These are phyloP conservation scores for Apophysomyces elegans DNA, from an alignment of 371 early-diverging fungal species.

Conservation along the genomic window DNA sequence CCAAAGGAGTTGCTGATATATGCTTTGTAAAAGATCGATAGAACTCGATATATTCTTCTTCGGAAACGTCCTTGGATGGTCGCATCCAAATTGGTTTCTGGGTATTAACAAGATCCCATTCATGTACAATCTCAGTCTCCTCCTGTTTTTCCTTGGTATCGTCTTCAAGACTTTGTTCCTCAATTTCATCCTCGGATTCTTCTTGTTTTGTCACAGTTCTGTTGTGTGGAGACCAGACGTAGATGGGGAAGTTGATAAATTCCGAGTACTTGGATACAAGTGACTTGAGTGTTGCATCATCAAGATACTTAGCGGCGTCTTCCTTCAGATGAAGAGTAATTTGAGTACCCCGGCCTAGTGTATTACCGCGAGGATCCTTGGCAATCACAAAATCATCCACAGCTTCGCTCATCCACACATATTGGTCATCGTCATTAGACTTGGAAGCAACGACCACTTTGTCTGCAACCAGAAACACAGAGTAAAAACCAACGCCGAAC, in stretches of 20 bases:
- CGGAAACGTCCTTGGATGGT: conserved; percentile 73
- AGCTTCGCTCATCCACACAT: conserved; percentile 86
- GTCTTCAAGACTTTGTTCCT: conserved; percentile 45
- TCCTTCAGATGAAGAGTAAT: conserved; percentile 90
- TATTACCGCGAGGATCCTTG: conserved; percentile 86
- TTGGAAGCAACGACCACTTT: conserved; percentile 93
- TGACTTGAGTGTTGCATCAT: conserved; percentile 61
- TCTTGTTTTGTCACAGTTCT: conserved; percentile 51
- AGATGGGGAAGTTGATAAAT: conserved; percentile 95
- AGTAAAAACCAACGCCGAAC: conserved; percentile 99
- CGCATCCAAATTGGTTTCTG: conserved; percentile 95
- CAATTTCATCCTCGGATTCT: conserved; percentile 37
- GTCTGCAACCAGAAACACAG: conserved; percentile 93
- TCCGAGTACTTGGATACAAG: conserved; percentile 88
- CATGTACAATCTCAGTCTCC: conserved; percentile 52
- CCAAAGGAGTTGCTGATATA: conserved; percentile 57
- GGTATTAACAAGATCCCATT: conserved; percentile 74
- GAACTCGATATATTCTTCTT: conserved; percentile 85
- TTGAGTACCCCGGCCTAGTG: conserved; percentile 85
- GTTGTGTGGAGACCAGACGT: conserved; percentile 67
- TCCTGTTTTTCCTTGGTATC: conserved; percentile 58
- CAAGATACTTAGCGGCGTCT: conserved; percentile 84
- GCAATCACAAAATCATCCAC: conserved; percentile 83
- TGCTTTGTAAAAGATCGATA: conserved; percentile 84
- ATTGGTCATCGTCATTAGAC: conserved; percentile 81